A percentile compares a stretch with the other conserved stretches of the same genome.
Conservation (phyloP, 768 basidiomycete genomes). For the Mycena sanguinolenta region DNA sequence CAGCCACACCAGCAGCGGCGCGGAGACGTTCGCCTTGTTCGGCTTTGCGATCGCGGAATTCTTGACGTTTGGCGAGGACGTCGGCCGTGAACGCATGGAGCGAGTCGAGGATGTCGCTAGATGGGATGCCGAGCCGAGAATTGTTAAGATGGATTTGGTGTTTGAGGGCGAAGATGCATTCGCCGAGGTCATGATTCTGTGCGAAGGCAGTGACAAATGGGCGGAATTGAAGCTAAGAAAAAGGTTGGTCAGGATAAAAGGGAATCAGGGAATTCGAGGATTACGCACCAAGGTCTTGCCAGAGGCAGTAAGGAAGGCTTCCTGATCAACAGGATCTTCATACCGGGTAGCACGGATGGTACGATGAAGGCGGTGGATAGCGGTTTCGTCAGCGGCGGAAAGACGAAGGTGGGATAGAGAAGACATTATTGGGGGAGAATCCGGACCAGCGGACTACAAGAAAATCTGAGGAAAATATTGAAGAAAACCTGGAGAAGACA, state of each 20-base stretch:
- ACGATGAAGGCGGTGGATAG: background rate
- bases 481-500: too few relatives aligned
- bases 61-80: background rate
- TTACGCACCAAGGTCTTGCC: background rate
- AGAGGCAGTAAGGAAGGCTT: background rate
- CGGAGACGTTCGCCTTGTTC: background rate
- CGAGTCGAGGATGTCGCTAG: background rate
- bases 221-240: background rate
- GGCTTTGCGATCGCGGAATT: conserved; percentile 2
- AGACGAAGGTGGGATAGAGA: too few relatives aligned
- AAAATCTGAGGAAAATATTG: too few relatives aligned
- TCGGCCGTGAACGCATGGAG: background rate
- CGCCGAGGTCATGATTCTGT: background rate
- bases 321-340: background rate
- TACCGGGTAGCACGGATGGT: background rate
- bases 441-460: too few relatives aligned
- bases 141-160: background rate
- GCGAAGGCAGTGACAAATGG: background rate
- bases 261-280: background rate
- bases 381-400: too few relatives aligned
- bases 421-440: too few relatives aligned
- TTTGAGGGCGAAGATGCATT: conserved; percentile 8
- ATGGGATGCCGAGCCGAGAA: background rate
- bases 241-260: background rate
- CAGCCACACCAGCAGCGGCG: background rate